Percentiles rank a stretch among this genome's conserved stretches.
phyloP scores from a whole-genome alignment of 352 stramenopile genomes.

The Halophytophthora polymorphica region DNA sequence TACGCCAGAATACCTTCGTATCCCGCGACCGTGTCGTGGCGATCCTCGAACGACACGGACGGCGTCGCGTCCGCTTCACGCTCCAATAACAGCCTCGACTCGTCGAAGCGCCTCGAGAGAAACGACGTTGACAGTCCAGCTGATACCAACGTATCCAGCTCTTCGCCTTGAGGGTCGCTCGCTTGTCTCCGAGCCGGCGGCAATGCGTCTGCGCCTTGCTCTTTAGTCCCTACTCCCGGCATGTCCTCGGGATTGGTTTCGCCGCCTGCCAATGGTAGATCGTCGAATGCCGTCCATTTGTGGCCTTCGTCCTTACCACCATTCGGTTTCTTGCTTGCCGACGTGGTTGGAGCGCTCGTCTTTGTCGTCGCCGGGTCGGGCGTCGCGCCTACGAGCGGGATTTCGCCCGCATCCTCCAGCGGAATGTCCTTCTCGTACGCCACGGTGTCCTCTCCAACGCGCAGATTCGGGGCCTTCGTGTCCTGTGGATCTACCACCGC shows the following conservation, averaged over 20 bases:
- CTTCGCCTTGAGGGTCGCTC: not conserved
- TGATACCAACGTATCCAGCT: not conserved
- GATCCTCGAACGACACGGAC: constrained; percentile 30
- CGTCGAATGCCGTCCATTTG: constrained; percentile 16
- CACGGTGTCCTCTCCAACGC: constrained; percentile 12
- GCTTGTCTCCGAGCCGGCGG: not conserved
- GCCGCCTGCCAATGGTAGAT: constrained; percentile 12
- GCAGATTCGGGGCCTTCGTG: constrained; percentile 13
- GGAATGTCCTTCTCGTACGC: constrained; percentile 22
- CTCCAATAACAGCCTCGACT: constrained; percentile 19
- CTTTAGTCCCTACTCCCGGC: not conserved
- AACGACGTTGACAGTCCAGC: constrained; percentile 1
- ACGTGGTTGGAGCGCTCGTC: not conserved
- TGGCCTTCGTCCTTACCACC: constrained; percentile 3
- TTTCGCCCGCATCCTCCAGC: constrained; percentile 17
- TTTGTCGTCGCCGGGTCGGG: constrained; percentile 5
- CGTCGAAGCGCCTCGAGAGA: constrained; percentile 23
- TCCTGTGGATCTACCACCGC: constrained; percentile 4
- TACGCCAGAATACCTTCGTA: constrained; percentile 52
- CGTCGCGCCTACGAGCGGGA: constrained; percentile 15
- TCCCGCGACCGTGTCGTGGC: constrained; percentile 41
- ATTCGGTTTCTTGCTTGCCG: not conserved
- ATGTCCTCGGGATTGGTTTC: not conserved
- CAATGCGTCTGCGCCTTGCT: not conserved
- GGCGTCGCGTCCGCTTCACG: constrained; percentile 7